Evolutionary conservation across 768 basidiomycete genomes (phyloP).

Genomic region (Suillus clintonianus): DNA sequence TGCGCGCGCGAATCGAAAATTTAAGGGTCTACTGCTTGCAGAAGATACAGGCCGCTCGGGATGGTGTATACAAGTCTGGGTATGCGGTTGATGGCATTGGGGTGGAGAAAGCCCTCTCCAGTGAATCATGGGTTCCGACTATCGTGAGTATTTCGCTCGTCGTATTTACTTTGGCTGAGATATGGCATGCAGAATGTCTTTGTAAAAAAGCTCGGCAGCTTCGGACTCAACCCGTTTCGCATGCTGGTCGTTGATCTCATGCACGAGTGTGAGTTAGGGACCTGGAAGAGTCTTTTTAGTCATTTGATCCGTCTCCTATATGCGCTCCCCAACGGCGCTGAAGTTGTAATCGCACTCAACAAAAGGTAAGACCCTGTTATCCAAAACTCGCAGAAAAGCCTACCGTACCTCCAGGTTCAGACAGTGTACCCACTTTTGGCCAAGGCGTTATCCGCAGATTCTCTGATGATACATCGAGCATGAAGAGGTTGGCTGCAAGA

Average conservation of each 20-base stretch:
- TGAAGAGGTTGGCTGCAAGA: constrained; percentile 8
- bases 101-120: constrained; percentile 8
- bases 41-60: neutral
- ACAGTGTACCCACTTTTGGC: constrained; percentile 10
- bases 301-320: constrained; percentile 22
- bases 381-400: neutral
- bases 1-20: neutral
- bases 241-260: constrained; percentile 16
- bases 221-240: constrained; percentile 13
- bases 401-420: constrained; percentile 11
- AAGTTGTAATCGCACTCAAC: neutral
- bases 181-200: constrained; percentile 8
- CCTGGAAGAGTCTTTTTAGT: constrained; percentile 28
- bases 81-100: constrained; percentile 12
- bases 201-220: neutral
- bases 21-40: neutral
- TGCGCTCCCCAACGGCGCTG: neutral
- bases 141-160: constrained; percentile 4
- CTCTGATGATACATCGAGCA: constrained; percentile 7
- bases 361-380: neutral
- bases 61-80: constrained; percentile 13
- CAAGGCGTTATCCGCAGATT: constrained; percentile 7
- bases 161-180: neutral
- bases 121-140: constrained; percentile 11
- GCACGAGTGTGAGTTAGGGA: constrained; percentile 23